Conservation (phyloP, 2,329 filamentous ascomycete genomes). For the Lasiodiplodia sp. region DNA sequence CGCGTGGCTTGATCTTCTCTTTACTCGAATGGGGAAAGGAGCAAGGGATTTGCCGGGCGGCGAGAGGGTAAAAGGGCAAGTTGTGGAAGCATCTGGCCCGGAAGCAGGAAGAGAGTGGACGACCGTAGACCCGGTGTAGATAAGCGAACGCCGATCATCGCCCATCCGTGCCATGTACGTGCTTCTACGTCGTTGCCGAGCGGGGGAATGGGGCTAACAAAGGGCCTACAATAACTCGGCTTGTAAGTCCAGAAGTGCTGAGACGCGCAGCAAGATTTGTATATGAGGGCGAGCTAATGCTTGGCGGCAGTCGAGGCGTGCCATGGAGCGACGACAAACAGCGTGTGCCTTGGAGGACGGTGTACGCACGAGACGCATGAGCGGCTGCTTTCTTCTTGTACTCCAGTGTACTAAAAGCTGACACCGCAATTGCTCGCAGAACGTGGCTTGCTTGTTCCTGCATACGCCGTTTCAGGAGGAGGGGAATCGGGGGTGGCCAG, state of each 20-base stretch:
- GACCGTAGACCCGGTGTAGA: conserved; percentile 6
- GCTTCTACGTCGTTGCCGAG: background rate
- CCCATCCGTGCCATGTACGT: conserved; percentile 1
- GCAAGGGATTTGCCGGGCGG: conserved; percentile 2
- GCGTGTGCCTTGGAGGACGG: background rate
- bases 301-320: background rate
- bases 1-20: background rate
- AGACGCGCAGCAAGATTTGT: conserved; percentile 4
- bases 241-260: conserved; percentile 11
- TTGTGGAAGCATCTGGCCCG: conserved; percentile 7
- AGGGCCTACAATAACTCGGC: background rate
- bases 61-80: background rate
- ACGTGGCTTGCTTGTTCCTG: conserved; percentile 25
- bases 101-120: background rate
- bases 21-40: background rate
- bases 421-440: conserved; percentile 18
- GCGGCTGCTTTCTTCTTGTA: conserved; percentile 13
- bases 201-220: background rate
- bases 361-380: conserved; percentile 13
- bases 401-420: conserved; percentile 23
- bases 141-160: conserved; percentile 20
- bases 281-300: background rate
- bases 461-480: conserved; percentile 28
- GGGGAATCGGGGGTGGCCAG: background rate
- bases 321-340: background rate